phyloP scores from a whole-genome alignment of 1,284 basidiomycete species.

The Coriolopsis trogii region DNA sequence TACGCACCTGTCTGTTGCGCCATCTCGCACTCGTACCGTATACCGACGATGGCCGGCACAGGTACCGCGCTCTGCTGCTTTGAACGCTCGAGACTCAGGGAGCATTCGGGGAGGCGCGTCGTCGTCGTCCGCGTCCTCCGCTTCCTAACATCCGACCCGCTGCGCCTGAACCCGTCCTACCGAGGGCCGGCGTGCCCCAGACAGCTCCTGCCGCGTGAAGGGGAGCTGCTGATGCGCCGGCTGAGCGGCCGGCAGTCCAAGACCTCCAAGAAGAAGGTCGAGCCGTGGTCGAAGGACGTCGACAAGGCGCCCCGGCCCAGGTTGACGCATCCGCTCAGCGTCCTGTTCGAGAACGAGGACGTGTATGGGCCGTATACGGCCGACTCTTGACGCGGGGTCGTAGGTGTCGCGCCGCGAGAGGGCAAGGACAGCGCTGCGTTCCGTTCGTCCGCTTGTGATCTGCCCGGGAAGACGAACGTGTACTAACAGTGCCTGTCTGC shows the following conservation, averaged over 20 bases:
- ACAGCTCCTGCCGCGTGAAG: neutral
- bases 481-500: too few species aligned
- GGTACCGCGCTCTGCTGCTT: neutral
- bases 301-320: neutral
- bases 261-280: too few species aligned
- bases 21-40: too few species aligned
- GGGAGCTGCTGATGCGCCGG: neutral
- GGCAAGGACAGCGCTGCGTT: neutral
- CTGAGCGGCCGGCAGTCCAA: neutral
- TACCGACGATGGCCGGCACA: too few species aligned
- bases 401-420: neutral
- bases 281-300: neutral
- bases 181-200: neutral
- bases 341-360: neutral
- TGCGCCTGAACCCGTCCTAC: neutral
- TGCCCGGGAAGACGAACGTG: neutral
- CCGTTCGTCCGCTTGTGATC: neutral
- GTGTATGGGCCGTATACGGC: neutral
- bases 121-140: neutral
- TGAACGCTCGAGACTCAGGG: neutral
- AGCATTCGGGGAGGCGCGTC: neutral
- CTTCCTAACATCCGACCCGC: neutral
- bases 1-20: too few species aligned
- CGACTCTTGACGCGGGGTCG: neutral
- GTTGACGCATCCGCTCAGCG: neutral